Evolutionary conservation across 202 grass and related monocot genomes (phyloP), one percentile per base, ranked within the genome.

Genomic region (Zizania palustris): DNA sequence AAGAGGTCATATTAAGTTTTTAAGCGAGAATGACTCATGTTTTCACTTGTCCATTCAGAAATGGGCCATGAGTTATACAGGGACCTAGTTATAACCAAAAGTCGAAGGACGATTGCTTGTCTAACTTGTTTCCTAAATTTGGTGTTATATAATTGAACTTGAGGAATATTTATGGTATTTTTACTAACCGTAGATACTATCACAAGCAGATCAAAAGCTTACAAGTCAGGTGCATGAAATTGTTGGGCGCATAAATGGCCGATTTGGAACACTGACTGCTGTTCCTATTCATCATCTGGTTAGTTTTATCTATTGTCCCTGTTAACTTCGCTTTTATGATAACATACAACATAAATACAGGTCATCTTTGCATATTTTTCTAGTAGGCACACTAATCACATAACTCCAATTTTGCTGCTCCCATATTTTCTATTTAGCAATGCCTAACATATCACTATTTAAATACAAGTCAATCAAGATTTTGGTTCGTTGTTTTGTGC

Each of bases 221-320:
- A 99, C 96, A 5, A 99, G 96, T 65, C 96, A 99, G 68, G 96
- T 99, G 16, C 96, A 99, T 53, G 96, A 99, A 90, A 96, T 99
- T 87, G 96, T 99, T 75, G 96, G 96, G 34, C 92, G 96, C 45
- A 99, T 99, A 82, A 99, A 99, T 74, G 96, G 96, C 39, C 92
- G 96, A 69, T 99, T 99, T 83, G 96, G 96, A 85, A 99, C 96
- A 62, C 45, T 99, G 64, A 89, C 96, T 81, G 92, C 92, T 76
- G 96, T 99, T 75, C 96, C 96, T 65, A 99, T 99, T 82, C 92
- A 96, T 87, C 96, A 99, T 81, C 75, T 99, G 92, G 96, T 99
- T 74, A 80, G 50, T 60, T 75, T 71, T 37, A 48, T 53, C 57
- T 80, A 12, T 70, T 81, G 56, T n/a, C 18, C 20, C 83, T 40